Conservation (phyloP, 140 eudicot species). For the Oenanthe javanica region DNA sequence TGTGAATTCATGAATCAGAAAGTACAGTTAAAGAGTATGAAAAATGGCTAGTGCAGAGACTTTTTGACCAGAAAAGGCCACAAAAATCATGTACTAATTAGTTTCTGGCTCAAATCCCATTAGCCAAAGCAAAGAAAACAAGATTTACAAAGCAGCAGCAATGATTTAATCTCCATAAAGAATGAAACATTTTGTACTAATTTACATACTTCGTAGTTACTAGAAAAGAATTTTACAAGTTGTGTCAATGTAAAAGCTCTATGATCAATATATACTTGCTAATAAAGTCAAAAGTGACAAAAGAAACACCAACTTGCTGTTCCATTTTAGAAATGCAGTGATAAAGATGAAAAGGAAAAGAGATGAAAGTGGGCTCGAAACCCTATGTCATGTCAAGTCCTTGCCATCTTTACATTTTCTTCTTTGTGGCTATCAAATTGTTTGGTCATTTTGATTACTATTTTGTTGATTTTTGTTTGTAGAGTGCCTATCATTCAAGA, state of each 20-base stretch:
- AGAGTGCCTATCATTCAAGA: not conserved
- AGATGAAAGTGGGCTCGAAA: not conserved
- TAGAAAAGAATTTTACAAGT: not conserved
- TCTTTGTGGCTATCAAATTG: not conserved
- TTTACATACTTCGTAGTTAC: not conserved
- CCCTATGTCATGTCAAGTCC: conserved; percentile 1
- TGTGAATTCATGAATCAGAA: conserved; percentile 2
- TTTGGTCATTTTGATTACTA: not conserved
- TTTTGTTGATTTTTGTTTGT: too few relatives aligned
- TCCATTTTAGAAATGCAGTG: not conserved
- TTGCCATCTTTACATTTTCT: not conserved
- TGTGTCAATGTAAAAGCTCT: conserved; percentile 8
- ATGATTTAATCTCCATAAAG: not conserved
- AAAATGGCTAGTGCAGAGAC: not conserved
- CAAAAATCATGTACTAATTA: not conserved
- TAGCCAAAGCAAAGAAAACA: not conserved
- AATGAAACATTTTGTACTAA: conserved; percentile 4
- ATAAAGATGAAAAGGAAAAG: not conserved
- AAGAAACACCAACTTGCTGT: not conserved
- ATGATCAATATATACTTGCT: not conserved
- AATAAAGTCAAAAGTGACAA: conserved; percentile 6
- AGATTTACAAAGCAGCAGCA: not conserved
- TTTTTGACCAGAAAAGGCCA: conserved; percentile 2
- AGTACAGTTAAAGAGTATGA: not conserved
- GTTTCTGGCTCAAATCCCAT: conserved; percentile 7